Percentiles rank a stretch among this genome's conserved stretches.
Conservation (phyloP, 2,329 filamentous ascomycete genomes). For the Colletotrichum salicis region DNA sequence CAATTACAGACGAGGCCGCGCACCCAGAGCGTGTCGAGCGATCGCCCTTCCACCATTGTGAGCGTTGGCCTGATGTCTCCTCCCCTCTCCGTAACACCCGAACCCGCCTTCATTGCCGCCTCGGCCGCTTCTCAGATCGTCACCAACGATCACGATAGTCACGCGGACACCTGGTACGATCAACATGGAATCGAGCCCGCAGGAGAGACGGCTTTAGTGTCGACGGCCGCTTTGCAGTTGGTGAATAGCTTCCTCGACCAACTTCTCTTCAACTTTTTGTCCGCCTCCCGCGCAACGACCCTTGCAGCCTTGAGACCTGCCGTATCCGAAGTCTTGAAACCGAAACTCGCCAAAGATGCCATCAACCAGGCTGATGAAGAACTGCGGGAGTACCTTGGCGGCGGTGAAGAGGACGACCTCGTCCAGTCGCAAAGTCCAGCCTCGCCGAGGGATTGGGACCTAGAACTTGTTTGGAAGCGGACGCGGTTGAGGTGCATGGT, state of each 20-base stretch:
- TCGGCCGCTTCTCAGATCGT: conserved; percentile 92
- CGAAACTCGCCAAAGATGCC: conserved; percentile 86
- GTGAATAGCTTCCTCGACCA: conserved; percentile 96
- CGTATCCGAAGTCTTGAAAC: conserved; percentile 87
- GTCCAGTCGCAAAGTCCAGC: conserved; percentile 63
- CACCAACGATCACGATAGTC: conserved; percentile 84
- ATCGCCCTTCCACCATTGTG: conserved; percentile 71
- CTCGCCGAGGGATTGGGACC: conserved; percentile 76
- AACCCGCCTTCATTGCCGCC: conserved; percentile 86
- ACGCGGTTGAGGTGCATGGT: conserved; percentile 96
- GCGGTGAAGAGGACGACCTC: conserved; percentile 78
- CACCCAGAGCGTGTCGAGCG: conserved; percentile 76
- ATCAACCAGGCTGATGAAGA: conserved; percentile 87
- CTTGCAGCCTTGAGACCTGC: conserved; percentile 81
- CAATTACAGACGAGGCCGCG: conserved; percentile 55
- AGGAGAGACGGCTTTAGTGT: conserved; percentile 77
- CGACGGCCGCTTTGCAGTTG: conserved; percentile 76
- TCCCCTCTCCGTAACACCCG: conserved; percentile 75
- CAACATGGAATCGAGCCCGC: conserved; percentile 73
- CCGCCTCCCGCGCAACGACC: conserved; percentile 79
- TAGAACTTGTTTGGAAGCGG: conserved; percentile 94
- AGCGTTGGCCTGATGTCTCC: conserved; percentile 71
- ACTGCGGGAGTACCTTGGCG: conserved; percentile 86
- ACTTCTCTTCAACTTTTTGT: conserved; percentile 90
- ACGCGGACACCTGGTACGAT: conserved; percentile 76